These are phyloP conservation scores for Hyaloperonospora arabidopsidis DNA, from an alignment of 352 stramenopile species.

Conservation along the genomic window DNA sequence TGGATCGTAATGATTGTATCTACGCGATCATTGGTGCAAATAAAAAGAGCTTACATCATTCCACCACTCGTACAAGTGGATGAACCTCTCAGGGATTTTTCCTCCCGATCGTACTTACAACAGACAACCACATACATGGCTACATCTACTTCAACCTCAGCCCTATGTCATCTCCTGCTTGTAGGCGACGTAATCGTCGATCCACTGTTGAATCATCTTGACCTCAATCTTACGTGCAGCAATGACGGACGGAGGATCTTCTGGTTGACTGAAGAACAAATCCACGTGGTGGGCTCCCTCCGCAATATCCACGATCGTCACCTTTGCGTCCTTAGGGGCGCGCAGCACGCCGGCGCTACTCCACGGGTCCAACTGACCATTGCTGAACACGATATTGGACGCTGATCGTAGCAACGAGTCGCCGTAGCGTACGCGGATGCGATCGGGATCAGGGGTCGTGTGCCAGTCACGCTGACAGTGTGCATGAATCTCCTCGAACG, in stretches of 20 bases:
- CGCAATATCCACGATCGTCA: slow-evolving; percentile 61
- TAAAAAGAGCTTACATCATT: background rate
- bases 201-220: slow-evolving; percentile 76
- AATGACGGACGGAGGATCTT: slow-evolving; percentile 78
- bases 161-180: slow-evolving; percentile 11
- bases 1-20: slow-evolving; percentile 7
- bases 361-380: slow-evolving; percentile 92
- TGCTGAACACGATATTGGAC: slow-evolving; percentile 95
- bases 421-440: slow-evolving; percentile 72
- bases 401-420: slow-evolving; percentile 43
- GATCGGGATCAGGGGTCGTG: slow-evolving; percentile 61
- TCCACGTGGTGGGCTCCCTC: slow-evolving; percentile 87
- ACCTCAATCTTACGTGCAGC: slow-evolving; percentile 68
- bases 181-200: slow-evolving; percentile 55
- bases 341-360: slow-evolving; percentile 78
- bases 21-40: no score
- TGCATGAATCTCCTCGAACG: slow-evolving; percentile 41
- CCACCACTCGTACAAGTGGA: no score
- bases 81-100: slow-evolving; percentile 6
- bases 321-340: slow-evolving; percentile 41
- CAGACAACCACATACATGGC: no score
- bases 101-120: no score
- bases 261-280: slow-evolving; percentile 86
- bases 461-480: slow-evolving; percentile 66
- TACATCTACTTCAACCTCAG: no score